Percentiles rank a stretch among this genome's conserved stretches.
Conservation (phyloP, 2,329 filamentous ascomycete species). For the Stemphylium beticola region DNA sequence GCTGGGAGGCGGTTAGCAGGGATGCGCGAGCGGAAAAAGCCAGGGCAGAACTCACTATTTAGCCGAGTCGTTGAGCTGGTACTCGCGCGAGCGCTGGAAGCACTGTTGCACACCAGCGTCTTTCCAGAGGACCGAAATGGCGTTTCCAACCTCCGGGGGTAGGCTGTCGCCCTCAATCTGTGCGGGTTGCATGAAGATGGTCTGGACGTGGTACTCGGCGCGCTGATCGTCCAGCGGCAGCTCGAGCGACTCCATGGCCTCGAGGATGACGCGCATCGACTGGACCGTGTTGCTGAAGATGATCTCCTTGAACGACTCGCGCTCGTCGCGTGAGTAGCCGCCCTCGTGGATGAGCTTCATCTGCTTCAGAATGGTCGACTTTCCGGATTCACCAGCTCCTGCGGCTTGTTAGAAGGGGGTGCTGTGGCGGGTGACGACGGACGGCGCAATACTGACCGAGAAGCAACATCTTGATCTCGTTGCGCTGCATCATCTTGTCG, state of each 20-base stretch:
- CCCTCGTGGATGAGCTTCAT: slow-evolving; percentile 99
- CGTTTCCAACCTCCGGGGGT: slow-evolving; percentile 90
- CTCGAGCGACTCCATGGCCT: slow-evolving; percentile 72
- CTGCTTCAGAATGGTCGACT: slow-evolving; percentile 93
- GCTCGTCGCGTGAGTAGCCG: slow-evolving; percentile 91
- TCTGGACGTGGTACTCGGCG: slow-evolving; percentile 97
- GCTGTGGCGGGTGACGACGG: slow-evolving; percentile 7
- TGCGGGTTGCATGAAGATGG: slow-evolving; percentile 97
- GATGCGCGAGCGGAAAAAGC: background rate
- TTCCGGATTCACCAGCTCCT: slow-evolving; percentile 98
- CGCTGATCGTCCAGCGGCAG: slow-evolving; percentile 88
- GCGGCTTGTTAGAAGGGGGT: slow-evolving; percentile 36
- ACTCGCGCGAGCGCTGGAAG: slow-evolving; percentile 94
- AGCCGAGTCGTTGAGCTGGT: slow-evolving; percentile 94
- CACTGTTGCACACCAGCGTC: slow-evolving; percentile 92
- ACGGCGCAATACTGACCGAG: slow-evolving; percentile 71
- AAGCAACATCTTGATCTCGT: slow-evolving; percentile 99
- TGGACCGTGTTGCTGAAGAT: slow-evolving; percentile 75
- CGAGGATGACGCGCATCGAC: slow-evolving; percentile 73
- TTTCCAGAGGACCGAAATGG: slow-evolving; percentile 91
- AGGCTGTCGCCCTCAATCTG: slow-evolving; percentile 96
- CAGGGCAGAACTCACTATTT: slow-evolving; percentile 76
- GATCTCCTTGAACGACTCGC: slow-evolving; percentile 74
- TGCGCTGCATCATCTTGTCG: slow-evolving; percentile 98
- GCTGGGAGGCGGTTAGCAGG: slow-evolving; percentile 56